A percentile compares a stretch with the other conserved stretches of the same genome.
phyloP scores from a whole-genome alignment of 2,329 filamentous ascomycete species.

The Hymenoscyphus fructigenus region DNA sequence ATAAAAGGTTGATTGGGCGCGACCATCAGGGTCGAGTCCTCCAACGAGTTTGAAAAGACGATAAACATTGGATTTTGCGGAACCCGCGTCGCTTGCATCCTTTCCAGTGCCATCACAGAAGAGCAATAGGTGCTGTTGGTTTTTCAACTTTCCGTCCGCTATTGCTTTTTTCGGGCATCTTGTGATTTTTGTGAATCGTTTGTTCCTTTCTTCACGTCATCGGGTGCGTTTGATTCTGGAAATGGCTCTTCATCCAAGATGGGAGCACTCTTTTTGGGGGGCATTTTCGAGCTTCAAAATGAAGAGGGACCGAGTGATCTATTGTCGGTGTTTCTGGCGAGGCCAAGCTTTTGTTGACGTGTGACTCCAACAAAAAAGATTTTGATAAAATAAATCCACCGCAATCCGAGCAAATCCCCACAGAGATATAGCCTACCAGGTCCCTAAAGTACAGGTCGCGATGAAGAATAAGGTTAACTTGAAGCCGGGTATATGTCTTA shows the following conservation, averaged over 20 bases:
- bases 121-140: not conserved
- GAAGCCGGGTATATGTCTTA: not conserved
- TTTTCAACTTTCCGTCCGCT: not conserved
- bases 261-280: not conserved
- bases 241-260: not conserved
- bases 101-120: not conserved
- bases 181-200: not conserved
- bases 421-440: too few species aligned
- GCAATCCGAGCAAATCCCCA: too few species aligned
- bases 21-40: not conserved
- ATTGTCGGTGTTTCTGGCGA: too few species aligned
- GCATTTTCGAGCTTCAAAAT: not conserved
- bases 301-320: too few species aligned
- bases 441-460: too few species aligned
- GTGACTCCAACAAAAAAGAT: too few species aligned
- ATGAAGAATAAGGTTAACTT: too few species aligned
- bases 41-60: not conserved
- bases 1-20: not conserved
- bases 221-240: not conserved
- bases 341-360: too few species aligned
- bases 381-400: too few species aligned
- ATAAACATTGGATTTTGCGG: not conserved
- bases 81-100: not conserved
- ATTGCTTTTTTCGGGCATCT: not conserved
- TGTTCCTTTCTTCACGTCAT: not conserved